These are phyloP conservation scores for Rhizophora mangle DNA, from an alignment of 345 rosid species.

Conservation along the genomic window DNA sequence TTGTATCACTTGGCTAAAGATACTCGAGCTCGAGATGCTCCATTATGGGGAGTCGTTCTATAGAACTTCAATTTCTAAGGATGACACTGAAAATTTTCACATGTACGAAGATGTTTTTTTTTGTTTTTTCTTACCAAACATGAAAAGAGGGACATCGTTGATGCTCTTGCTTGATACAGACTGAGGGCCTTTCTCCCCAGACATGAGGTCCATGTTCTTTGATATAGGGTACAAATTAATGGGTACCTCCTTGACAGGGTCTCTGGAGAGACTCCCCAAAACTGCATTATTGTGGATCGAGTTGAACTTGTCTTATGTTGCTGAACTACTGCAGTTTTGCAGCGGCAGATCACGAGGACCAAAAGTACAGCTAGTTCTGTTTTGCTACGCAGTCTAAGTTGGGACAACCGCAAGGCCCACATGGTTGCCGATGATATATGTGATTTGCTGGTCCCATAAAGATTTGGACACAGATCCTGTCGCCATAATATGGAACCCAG, in stretches of 20 bases:
- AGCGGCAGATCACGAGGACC: conserved; percentile 15
- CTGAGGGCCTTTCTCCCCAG: not conserved
- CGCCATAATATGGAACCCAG: too few relatives aligned
- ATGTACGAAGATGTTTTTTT: too few relatives aligned
- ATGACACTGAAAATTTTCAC: too few relatives aligned
- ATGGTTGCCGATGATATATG: not conserved
- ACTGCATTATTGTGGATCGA: conserved; percentile 17
- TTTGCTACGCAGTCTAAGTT: not conserved
- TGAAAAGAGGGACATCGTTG: too few relatives aligned
- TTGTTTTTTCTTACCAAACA: too few relatives aligned
- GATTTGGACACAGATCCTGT: too few relatives aligned
- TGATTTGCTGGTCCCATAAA: not conserved
- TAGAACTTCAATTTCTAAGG: too few relatives aligned
- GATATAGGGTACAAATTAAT: not conserved
- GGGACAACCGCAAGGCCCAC: conserved; percentile 1
- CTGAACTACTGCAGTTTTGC: not conserved
- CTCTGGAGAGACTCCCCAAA: not conserved
- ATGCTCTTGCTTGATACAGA: too few relatives aligned
- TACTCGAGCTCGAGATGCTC: too few relatives aligned
- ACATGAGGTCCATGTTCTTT: conserved; percentile 6
- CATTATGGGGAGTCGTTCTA: too few relatives aligned
- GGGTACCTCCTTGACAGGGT: conserved; percentile 2
- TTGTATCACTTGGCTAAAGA: too few relatives aligned
- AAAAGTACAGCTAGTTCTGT: conserved; percentile 1
- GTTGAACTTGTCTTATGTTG: conserved; percentile 9